Evolutionary conservation across 2,329 filamentous ascomycete species (phyloP).

Genomic region (Neocatenulostroma microsporum): DNA sequence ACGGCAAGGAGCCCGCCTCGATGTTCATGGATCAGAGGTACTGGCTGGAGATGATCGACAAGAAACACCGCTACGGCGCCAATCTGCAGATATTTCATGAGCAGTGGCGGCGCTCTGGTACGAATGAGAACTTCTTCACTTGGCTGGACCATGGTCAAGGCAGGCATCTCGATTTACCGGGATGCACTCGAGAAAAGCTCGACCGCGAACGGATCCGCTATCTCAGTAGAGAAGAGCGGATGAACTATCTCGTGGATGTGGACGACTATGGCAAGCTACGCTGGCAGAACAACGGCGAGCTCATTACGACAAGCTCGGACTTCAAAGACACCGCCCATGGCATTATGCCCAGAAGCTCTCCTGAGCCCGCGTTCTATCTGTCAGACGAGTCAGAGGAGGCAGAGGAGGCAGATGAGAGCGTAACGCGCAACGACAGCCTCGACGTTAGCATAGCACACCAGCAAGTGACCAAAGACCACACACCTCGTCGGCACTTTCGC

Average conservation of each 20-base stretch:
- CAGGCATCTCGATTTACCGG: constrained; percentile 56
- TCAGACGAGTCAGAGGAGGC: constrained; percentile 6
- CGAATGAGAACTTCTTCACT: constrained; percentile 81
- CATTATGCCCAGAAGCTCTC: constrained; percentile 36
- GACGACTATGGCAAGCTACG: constrained; percentile 65
- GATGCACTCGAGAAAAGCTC: constrained; percentile 64
- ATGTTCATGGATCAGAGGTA: constrained; percentile 79
- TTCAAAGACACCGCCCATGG: constrained; percentile 72
- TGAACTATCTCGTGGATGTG: constrained; percentile 70
- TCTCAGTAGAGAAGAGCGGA: constrained; percentile 71
- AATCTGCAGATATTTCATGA: constrained; percentile 75
- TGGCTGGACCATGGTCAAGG: constrained; percentile 83
- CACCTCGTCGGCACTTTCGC: constrained; percentile 52
- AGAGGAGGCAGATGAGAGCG: neutral
- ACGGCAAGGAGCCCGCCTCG: too few species aligned
- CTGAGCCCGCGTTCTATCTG: neutral
- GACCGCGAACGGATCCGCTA: constrained; percentile 77
- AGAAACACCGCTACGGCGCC: constrained; percentile 77
- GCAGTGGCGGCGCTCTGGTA: constrained; percentile 68
- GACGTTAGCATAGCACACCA: constrained; percentile 4
- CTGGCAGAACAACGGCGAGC: constrained; percentile 75
- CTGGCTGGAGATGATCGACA: constrained; percentile 63
- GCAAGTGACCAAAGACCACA: constrained; percentile 40
- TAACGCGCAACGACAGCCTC: neutral
- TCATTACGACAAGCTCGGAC: constrained; percentile 65